Conservation (phyloP, 768 basidiomycete species). For the Krasilnikovozyma curviuscula region DNA sequence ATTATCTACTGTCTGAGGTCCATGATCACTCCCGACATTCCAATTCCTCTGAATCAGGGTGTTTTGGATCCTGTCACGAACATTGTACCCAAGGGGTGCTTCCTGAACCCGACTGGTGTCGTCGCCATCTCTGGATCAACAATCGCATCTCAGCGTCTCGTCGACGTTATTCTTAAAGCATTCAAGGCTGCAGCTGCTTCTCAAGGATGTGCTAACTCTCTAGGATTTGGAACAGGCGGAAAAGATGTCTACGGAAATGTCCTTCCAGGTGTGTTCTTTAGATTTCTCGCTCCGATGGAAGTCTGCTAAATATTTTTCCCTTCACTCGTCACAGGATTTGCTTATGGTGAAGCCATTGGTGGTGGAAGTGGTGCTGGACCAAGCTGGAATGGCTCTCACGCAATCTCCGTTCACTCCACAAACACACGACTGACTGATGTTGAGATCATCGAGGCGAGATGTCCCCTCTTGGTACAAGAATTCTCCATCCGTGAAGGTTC, state of each 20-base stretch:
- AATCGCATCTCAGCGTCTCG: constrained; percentile 15
- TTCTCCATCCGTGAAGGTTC: constrained; percentile 14
- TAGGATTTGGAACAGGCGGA: constrained; percentile 16
- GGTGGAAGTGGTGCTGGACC: constrained; percentile 17
- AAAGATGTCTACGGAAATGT: constrained; percentile 10
- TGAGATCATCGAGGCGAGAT: constrained; percentile 16
- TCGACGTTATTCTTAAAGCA: constrained; percentile 13
- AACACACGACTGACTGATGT: constrained; percentile 15
- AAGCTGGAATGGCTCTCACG: constrained; percentile 10
- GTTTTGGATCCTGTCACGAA: constrained; percentile 9
- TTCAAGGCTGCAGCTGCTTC: constrained; percentile 16
- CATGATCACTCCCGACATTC: background rate
- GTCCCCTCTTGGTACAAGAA: constrained; percentile 16
- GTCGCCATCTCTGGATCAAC: constrained; percentile 15
- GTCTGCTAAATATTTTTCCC: too few species aligned
- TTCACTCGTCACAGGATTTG: too few species aligned
- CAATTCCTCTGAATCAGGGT: constrained; percentile 9
- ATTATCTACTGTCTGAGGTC: constrained; percentile 18
- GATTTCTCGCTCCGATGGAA: too few species aligned
- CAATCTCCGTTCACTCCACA: constrained; percentile 5
- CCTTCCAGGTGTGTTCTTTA: too few species aligned
- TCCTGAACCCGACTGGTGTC: constrained; percentile 12
- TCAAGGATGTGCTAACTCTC: constrained; percentile 15
- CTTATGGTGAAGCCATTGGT: constrained; percentile 14
- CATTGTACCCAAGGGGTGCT: constrained; percentile 12